phyloP scores from a whole-genome alignment of 2,329 filamentous ascomycete species.

The Thyridium curvatum region DNA sequence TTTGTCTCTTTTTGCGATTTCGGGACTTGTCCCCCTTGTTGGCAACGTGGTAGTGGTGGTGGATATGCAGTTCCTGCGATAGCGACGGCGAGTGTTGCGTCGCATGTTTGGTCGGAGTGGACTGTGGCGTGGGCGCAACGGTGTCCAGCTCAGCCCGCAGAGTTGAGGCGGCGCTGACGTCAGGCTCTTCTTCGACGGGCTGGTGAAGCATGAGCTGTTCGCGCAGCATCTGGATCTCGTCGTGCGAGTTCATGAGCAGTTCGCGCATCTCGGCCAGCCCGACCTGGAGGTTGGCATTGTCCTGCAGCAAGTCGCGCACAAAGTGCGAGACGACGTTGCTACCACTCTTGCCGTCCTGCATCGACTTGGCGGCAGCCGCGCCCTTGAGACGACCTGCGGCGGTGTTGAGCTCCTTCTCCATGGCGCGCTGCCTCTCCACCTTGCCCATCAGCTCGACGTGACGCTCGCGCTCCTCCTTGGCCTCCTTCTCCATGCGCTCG shows the following conservation, averaged over 20 bases:
- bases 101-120: constrained; percentile 13
- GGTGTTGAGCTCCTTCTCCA: constrained; percentile 75
- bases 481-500: constrained; percentile 80
- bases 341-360: constrained; percentile 51
- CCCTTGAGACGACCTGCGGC: constrained; percentile 77
- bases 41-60: constrained; percentile 84
- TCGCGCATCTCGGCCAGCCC: constrained; percentile 88
- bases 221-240: constrained; percentile 82
- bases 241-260: constrained; percentile 84
- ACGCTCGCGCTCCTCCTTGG: constrained; percentile 70
- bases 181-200: constrained; percentile 43
- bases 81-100: constrained; percentile 23
- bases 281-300: constrained; percentile 89
- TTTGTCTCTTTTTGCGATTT: constrained; percentile 66
- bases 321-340: constrained; percentile 86
- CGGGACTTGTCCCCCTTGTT: constrained; percentile 55
- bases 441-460: constrained; percentile 76
- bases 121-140: constrained; percentile 3
- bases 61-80: constrained; percentile 80
- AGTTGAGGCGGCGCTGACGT: constrained; percentile 38
- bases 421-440: constrained; percentile 75
- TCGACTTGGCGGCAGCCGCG: constrained; percentile 64
- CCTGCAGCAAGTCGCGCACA: constrained; percentile 88
- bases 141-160: constrained; percentile 67
- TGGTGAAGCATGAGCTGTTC: constrained; percentile 79